phyloP scores from a whole-genome alignment of 1,284 basidiomycete species.

The Pisolithus thermaeus region DNA sequence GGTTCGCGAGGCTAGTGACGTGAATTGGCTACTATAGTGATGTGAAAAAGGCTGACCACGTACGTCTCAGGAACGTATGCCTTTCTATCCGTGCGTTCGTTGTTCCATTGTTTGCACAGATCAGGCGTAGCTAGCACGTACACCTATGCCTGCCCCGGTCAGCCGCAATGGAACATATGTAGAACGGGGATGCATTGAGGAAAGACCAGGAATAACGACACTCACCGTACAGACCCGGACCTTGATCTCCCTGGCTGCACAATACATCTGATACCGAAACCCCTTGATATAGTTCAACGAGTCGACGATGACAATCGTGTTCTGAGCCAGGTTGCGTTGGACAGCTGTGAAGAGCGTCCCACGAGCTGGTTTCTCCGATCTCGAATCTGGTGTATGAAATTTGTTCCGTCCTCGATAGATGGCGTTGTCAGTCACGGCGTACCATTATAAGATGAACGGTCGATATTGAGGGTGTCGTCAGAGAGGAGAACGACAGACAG shows the following conservation, averaged over 20 bases:
- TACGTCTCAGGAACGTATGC: slow-evolving; percentile 74
- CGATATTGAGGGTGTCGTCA: slow-evolving; percentile 69
- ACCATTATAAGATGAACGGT: slow-evolving; percentile 74
- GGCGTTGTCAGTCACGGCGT: slow-evolving; percentile 12
- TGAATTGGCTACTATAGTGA: not conserved
- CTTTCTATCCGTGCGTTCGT: slow-evolving; percentile 39
- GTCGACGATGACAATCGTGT: slow-evolving; percentile 86
- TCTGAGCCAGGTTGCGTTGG: slow-evolving; percentile 66
- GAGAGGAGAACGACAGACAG: slow-evolving; percentile 66
- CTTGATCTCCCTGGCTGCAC: slow-evolving; percentile 85
- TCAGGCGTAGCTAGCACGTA: slow-evolving; percentile 78
- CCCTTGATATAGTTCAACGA: slow-evolving; percentile 96
- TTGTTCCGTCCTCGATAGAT: not conserved
- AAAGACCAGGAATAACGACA: slow-evolving; percentile 13
- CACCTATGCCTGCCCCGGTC: slow-evolving; percentile 42
- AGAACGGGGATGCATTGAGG: not conserved
- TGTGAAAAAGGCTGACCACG: slow-evolving; percentile 23
- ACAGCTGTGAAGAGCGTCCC: slow-evolving; percentile 84
- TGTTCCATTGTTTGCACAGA: slow-evolving; percentile 76
- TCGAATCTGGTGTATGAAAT: slow-evolving; percentile 50
- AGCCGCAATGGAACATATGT: not conserved
- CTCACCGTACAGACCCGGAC: slow-evolving; percentile 84
- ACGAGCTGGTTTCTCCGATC: slow-evolving; percentile 84
- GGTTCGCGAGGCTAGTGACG: slow-evolving; percentile 72
- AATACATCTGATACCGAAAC: slow-evolving; percentile 97